phyloP scores from a whole-genome alignment of 169 alveolate genomes.

The Babesia divergens region DNA sequence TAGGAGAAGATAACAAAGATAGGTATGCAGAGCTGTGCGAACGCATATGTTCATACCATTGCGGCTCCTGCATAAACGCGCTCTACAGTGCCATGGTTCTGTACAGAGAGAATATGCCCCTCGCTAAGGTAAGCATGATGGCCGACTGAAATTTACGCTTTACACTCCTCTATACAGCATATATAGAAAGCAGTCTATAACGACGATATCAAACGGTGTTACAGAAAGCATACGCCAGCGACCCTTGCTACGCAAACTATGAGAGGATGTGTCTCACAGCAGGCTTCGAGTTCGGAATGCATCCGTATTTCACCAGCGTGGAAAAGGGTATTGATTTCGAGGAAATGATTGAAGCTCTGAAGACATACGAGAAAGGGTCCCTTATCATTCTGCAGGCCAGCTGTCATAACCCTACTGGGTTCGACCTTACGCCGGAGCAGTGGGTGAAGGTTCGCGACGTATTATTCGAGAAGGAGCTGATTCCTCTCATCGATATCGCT shows the following conservation, averaged over 20 bases:
- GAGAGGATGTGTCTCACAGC: constrained; percentile 25
- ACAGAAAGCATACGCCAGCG: constrained; percentile 54
- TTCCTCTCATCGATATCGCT: constrained; percentile 58
- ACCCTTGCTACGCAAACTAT: constrained; percentile 61
- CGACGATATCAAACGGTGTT: not conserved
- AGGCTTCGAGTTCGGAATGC: constrained; percentile 45
- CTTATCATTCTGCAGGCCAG: constrained; percentile 44
- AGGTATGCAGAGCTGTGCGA: constrained; percentile 39
- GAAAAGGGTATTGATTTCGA: constrained; percentile 46
- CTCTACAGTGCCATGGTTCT: constrained; percentile 24
- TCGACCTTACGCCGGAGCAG: constrained; percentile 47
- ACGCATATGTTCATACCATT: constrained; percentile 33
- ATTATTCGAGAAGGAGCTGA: constrained; percentile 23
- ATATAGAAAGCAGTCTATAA: not conserved
- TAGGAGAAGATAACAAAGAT: constrained; percentile 14
- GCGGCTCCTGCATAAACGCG: constrained; percentile 56
- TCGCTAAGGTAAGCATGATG: constrained; percentile 21
- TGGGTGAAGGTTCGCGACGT: constrained; percentile 44
- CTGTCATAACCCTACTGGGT: constrained; percentile 65
- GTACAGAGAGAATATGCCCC: constrained; percentile 20
- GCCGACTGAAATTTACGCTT: not conserved
- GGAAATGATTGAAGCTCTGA: constrained; percentile 7
- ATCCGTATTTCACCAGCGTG: constrained; percentile 40
- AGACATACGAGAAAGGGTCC: constrained; percentile 20
- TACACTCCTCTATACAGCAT: not conserved